Evolutionary conservation across 306 rosid species (phyloP), one percentile per base, ranked within the genome.

Genomic region (Carpinus viminea): DNA sequence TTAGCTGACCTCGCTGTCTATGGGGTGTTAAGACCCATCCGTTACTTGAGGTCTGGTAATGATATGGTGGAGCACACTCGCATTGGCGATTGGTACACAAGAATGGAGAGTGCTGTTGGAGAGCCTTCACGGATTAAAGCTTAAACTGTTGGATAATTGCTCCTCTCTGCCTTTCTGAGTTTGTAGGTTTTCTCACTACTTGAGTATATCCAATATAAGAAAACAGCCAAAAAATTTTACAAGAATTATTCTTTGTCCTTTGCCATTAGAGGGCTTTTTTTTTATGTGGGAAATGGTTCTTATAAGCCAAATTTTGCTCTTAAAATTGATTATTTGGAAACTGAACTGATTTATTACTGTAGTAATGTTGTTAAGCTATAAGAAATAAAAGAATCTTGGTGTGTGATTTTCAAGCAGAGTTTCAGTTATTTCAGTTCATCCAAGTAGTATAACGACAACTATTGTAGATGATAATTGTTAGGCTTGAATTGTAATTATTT

Each of bases 1-100:
- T 68, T 88, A 59, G 92, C 85, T 3, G 92, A 86, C 81, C 90
- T 88, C 72, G 85, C 84, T 8, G 88, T 82, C 53, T 91, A 88
- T 64, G 93, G 98, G 75, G 99, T 95, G 78, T 71, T 95, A 52
- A 87, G 97, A 80, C 99, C 99, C 9, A 95, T 95, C 75, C 97
- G 99, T 69, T 83, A 95, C 86, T 81, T 95, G 83, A 89, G 88
- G 66, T 85, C 99, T 2, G 99, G 99, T 79, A 90, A 73, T 85
- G 99, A 95, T 87, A 95, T 95, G 99, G 96, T 95, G 75, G 94
- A 93, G 82, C 89, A 93, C 85, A 93, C 98, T 17, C 91, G 87
- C 26, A 95, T 95, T 47, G 97, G 99, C 4, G 98, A 91, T 76
- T 95, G 99, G 98, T 95, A 91, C 86, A 45, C 94, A 10, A 90